Evolutionary conservation across 1,284 basidiomycete genomes (phyloP).

Genomic region (Leucoagaricus sp.): DNA sequence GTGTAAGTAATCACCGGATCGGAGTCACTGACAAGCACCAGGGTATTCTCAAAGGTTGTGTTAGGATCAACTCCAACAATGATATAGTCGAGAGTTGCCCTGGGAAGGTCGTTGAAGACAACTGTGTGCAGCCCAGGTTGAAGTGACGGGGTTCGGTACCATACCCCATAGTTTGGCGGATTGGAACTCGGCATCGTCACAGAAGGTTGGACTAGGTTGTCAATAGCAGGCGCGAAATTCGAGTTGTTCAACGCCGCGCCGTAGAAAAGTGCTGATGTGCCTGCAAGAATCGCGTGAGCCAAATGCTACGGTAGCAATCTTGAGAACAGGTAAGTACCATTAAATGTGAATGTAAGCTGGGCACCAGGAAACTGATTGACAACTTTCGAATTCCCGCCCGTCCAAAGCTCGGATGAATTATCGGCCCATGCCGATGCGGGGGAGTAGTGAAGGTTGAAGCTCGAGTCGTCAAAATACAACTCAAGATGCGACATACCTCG

Average conservation of each 20-base stretch:
- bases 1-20: background rate
- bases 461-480: slow-evolving; percentile 6
- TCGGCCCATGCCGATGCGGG: slow-evolving; percentile 7
- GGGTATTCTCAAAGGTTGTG: background rate
- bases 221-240: background rate
- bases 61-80: background rate
- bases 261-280: slow-evolving; percentile 6
- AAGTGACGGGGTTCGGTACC: slow-evolving; percentile 8
- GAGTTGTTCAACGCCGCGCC: slow-evolving; percentile 5
- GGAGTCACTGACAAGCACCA: slow-evolving; percentile 6
- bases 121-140: slow-evolving; percentile 5
- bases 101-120: slow-evolving; percentile 3
- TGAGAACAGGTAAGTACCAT: background rate
- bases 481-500: slow-evolving; percentile 2
- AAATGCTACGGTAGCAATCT: background rate
- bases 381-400: background rate
- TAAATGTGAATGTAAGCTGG: slow-evolving; percentile 2
- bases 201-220: background rate
- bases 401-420: slow-evolving; percentile 9
- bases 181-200: background rate
- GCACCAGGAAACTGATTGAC: slow-evolving; percentile 6
- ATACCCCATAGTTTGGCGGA: slow-evolving; percentile 6
- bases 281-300: background rate
- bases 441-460: background rate
- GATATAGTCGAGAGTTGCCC: slow-evolving; percentile 8